Conservation (phyloP, 495 filamentous ascomycete species). For the Chaetomium fimeti region DNA sequence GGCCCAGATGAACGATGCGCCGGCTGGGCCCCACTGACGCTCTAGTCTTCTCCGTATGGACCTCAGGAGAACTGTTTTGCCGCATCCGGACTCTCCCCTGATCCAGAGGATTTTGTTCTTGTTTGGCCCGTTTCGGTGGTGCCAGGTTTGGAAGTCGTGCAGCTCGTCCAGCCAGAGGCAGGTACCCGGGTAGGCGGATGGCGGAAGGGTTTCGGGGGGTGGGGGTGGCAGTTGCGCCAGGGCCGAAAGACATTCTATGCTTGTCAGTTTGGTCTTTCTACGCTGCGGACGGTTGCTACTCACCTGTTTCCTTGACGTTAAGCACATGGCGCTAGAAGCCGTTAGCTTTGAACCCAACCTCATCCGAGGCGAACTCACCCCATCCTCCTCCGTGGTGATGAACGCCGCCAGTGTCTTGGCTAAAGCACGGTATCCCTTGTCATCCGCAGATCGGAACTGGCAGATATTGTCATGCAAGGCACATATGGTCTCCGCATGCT, state of each 20-base stretch:
- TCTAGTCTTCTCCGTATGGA: slow-evolving; percentile 34
- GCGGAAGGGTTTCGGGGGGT: slow-evolving; percentile 24
- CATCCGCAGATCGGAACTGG: slow-evolving; percentile 34
- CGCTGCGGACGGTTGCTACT: not conserved
- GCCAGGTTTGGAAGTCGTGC: slow-evolving; percentile 40
- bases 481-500: slow-evolving; percentile 35
- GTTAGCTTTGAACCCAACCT: not conserved
- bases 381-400: slow-evolving; percentile 29
- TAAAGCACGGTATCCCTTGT: slow-evolving; percentile 33
- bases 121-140: slow-evolving; percentile 33
- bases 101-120: slow-evolving; percentile 42
- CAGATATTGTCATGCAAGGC: slow-evolving; percentile 36
- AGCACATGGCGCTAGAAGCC: slow-evolving; percentile 25
- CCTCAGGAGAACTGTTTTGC: slow-evolving; percentile 38
- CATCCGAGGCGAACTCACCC: slow-evolving; percentile 13
- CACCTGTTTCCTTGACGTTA: slow-evolving; percentile 31
- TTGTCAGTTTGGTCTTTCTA: not conserved
- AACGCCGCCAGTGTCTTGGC: slow-evolving; percentile 21
- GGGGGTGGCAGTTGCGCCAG: slow-evolving; percentile 20
- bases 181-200: slow-evolving; percentile 36
- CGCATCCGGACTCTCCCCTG: slow-evolving; percentile 36
- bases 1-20: slow-evolving; percentile 34
- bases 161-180: slow-evolving; percentile 41
- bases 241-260: slow-evolving; percentile 32
- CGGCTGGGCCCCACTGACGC: slow-evolving; percentile 35